These are phyloP conservation scores for Trichoderma afroharzianum DNA, from an alignment of 2,329 filamentous ascomycete species.

Conservation along the genomic window DNA sequence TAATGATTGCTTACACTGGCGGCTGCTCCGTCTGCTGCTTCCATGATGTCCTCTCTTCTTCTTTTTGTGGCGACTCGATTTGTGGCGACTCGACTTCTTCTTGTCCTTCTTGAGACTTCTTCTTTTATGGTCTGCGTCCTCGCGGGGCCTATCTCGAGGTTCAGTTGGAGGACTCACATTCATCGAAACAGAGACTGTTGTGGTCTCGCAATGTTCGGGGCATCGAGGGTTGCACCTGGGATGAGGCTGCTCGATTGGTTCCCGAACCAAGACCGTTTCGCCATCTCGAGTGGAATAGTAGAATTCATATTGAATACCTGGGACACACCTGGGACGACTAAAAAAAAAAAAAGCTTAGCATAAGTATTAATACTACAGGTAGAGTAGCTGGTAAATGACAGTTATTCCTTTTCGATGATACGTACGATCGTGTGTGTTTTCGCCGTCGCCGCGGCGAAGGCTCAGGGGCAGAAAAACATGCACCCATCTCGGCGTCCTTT, in stretches of 20 bases:
- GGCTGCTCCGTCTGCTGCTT: background rate
- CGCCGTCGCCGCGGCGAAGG: background rate
- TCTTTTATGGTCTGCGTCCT: background rate
- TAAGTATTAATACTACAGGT: background rate
- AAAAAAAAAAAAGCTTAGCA: rapidly evolving
- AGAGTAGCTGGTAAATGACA: background rate
- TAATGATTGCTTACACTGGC: background rate
- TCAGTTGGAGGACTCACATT: background rate
- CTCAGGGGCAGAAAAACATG: background rate
- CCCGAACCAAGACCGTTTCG: background rate
- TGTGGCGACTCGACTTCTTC: background rate
- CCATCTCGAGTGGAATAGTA: background rate
- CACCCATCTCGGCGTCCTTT: background rate
- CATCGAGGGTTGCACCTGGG: background rate
- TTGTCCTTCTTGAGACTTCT: background rate
- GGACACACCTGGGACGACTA: background rate
- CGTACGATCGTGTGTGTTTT: background rate
- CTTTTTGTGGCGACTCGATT: background rate
- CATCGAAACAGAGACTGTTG: background rate
- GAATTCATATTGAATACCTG: background rate
- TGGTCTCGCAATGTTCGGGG: background rate
- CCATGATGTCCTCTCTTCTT: background rate
- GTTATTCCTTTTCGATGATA: background rate
- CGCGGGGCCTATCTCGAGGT: background rate
- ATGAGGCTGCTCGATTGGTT: background rate